Evolutionary conservation across 768 basidiomycete species (phyloP).

Genomic region (Agaricus subrufescens): DNA sequence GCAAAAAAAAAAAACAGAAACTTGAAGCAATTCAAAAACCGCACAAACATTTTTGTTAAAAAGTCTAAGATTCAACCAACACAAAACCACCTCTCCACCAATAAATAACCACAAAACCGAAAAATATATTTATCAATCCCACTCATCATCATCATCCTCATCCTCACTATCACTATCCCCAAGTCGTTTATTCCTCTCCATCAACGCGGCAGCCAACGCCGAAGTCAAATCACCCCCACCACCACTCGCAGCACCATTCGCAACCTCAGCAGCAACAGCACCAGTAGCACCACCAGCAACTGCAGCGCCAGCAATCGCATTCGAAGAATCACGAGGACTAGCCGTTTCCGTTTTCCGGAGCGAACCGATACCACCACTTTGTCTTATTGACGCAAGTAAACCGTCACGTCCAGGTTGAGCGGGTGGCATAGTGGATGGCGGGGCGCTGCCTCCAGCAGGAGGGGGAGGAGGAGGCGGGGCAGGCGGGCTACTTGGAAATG

Average conservation of each 20-base stretch:
- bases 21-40: no score
- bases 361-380: conserved; percentile 70
- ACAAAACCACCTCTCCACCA: no score
- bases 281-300: conserved; percentile 30
- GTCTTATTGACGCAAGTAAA: conserved; percentile 68
- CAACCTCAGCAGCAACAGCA: conserved; percentile 27
- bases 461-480: conserved; percentile 32
- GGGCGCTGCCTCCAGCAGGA: conserved; percentile 29
- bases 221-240: conserved; percentile 75
- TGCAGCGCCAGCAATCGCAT: conserved; percentile 27
- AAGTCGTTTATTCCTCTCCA: conserved; percentile 80
- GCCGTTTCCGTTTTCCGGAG: conserved; percentile 57
- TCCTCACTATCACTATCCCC: conserved; percentile 84
- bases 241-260: conserved; percentile 27
- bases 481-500: conserved; percentile 22
- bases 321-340: conserved; percentile 24
- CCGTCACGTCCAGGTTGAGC: conserved; percentile 58
- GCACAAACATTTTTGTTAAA: no score
- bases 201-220: conserved; percentile 78
- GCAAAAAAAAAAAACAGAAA: no score
- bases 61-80: neutral
- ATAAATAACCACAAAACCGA: no score
- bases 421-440: conserved; percentile 35
- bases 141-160: conserved; percentile 69
- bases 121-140: conserved; percentile 26